Base-by-base conservation (phyloP, 2,329 filamentous ascomycete species). In the Metarhizium album region DNA sequence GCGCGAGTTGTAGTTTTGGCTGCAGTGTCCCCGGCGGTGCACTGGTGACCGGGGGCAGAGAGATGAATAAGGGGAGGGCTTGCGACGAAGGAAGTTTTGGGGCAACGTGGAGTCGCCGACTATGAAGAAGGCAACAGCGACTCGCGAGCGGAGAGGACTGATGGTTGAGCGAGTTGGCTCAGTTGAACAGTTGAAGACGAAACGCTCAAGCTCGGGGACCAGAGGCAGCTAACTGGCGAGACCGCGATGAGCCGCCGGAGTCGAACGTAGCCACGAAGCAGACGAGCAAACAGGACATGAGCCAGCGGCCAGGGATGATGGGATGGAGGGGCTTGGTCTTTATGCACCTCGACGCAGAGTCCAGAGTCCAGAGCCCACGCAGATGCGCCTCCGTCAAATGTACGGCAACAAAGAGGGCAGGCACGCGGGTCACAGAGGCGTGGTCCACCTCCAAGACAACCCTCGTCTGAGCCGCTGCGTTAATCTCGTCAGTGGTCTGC, bases 261-360 rank as follows among this genome's bases (percentile, higher is more conserved):
- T 9, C 7, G 27, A 29, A 29, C 27, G 27, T 29, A 29, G 27
- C 7, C 27, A 4, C n/a, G n/a, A n/a, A 31, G 42, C 46, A 46
- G 31, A 42, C 38, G 3, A 47, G 48, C 31, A 27, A 42, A 20
- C 37, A 47, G 40, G 31, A 43, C 16, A 37, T 35, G 51, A 47
- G 14, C 16, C 18, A 18, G 38, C 8, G 31, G 43, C 40, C 51
- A 53, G 51, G 53, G 51, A 51, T 53, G 51, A 45, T 37, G 50
- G 45, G 51, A 51, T 51, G 53, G 46, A 53, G 53, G 53, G 53
- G 46, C 51, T 51, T 43, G 48, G 51, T 48, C 51, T 53, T 51
- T 50, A 53, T 53, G 49, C 52, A 53, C 33, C 22, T 29, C 22
- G 27, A 46, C 23, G 42, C 33, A 45, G 42, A 22, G 24, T 13